A percentile compares a stretch with the other conserved stretches of the same genome.
phyloP scores from a whole-genome alignment of 169 alveolate species.

The Plasmodium berghei region DNA sequence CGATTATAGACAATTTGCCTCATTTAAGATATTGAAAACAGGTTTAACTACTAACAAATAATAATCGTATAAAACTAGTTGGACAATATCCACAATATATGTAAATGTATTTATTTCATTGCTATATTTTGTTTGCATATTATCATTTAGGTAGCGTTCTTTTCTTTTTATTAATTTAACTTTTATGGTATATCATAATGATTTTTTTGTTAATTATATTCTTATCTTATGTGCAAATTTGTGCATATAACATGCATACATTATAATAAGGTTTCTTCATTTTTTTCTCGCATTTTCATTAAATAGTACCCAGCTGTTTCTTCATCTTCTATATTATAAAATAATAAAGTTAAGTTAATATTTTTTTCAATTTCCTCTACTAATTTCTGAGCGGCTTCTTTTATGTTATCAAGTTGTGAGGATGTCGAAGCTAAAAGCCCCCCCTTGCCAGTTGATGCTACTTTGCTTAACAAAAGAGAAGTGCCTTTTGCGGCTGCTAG shows the following conservation, averaged over 20 bases:
- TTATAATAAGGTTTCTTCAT: conserved; percentile 8
- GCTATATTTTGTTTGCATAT: no score
- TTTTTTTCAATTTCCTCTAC: conserved; percentile 76
- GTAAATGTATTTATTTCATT: no score
- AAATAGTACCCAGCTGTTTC: conserved; percentile 75
- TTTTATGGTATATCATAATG: no score
- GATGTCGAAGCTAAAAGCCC: conserved; percentile 73
- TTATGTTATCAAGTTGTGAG: conserved; percentile 67
- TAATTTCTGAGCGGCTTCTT: conserved; percentile 75
- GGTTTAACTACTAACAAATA: no score
- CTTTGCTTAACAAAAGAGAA: conserved; percentile 70
- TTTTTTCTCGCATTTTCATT: conserved; percentile 70
- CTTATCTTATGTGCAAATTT: not conserved
- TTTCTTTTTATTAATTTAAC: no score
- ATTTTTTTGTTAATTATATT: no score
- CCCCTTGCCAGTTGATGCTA: conserved; percentile 58
- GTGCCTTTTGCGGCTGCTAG: conserved; percentile 72
- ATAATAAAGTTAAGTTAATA: conserved; percentile 40
- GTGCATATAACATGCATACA: not conserved
- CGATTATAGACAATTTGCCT: no score
- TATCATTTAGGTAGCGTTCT: no score
- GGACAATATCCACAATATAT: no score
- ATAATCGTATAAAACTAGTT: no score
- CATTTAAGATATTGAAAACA: no score
- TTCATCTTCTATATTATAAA: conserved; percentile 72